Percentiles rank a stretch among this genome's conserved stretches.
Conservation (phyloP, 108 stramenopile genomes). For the Asterionellopsis glacialis region DNA sequence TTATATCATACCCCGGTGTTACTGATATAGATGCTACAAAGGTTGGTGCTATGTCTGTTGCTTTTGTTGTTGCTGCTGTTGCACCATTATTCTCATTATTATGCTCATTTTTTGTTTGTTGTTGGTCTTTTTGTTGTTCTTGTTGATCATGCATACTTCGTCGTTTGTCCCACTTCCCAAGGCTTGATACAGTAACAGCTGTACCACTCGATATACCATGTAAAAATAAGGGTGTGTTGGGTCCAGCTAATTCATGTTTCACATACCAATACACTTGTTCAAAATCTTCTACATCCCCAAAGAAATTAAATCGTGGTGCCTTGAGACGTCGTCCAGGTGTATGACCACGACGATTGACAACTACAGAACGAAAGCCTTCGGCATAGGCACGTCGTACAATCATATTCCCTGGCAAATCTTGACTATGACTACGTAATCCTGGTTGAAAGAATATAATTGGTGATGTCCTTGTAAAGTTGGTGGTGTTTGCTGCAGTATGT, state of each 20-base stretch:
- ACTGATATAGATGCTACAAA: neutral
- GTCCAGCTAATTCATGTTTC: conserved; percentile 18
- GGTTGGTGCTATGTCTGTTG: conserved; percentile 4
- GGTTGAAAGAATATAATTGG: conserved; percentile 43
- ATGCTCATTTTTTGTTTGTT: neutral
- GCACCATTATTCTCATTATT: no score
- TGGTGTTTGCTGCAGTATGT: conserved; percentile 4
- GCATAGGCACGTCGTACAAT: conserved; percentile 39
- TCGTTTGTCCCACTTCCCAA: conserved; percentile 32
- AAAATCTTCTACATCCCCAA: conserved; percentile 55
- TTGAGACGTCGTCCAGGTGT: conserved; percentile 18
- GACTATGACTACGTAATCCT: conserved; percentile 31
- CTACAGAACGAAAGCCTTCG: conserved; percentile 38
- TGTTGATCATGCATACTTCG: conserved; percentile 6
- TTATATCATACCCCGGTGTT: conserved; percentile 8
- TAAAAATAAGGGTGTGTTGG: conserved; percentile 39
- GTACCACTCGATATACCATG: conserved; percentile 45
- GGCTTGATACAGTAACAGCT: conserved; percentile 27
- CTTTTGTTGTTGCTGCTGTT: no score
- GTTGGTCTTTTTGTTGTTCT: conserved; percentile 1
- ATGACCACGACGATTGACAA: conserved; percentile 43
- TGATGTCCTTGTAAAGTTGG: conserved; percentile 30
- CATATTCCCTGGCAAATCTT: conserved; percentile 44
- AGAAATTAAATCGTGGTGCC: conserved; percentile 46
- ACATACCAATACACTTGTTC: conserved; percentile 48